A percentile compares a stretch with the other conserved stretches of the same genome.
These are phyloP conservation scores for Tuber borchii DNA, from an alignment of 495 filamentous ascomycete species.

Conservation along the genomic window DNA sequence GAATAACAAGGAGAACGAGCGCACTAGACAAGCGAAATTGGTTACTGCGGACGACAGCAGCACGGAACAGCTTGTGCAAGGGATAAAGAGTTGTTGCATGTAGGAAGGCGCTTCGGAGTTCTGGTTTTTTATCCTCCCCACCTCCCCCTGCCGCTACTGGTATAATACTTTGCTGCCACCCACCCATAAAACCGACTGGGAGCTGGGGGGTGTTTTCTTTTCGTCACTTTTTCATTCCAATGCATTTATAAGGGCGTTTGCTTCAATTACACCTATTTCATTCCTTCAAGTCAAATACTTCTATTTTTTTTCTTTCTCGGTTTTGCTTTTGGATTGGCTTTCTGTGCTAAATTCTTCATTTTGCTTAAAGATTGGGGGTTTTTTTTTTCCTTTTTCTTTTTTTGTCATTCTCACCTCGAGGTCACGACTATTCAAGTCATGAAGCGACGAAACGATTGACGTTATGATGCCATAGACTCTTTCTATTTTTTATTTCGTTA, in stretches of 20 bases:
- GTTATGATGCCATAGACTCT: conserved; percentile 8
- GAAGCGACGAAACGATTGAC: conserved; percentile 26
- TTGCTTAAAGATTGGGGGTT: conserved; percentile 28
- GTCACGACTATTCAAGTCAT: conserved; percentile 15
- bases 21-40: conserved; percentile 26
- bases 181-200: background rate
- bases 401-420: conserved; percentile 9
- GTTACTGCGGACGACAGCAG: conserved; percentile 22
- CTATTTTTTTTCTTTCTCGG: background rate
- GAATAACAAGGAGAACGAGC: conserved; percentile 20
- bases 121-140: conserved; percentile 10
- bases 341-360: background rate
- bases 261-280: conserved; percentile 1
- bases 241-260: conserved; percentile 30
- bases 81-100: conserved; percentile 39
- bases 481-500: conserved; percentile 3
- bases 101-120: conserved; percentile 33
- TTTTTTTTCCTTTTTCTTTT: conserved; percentile 15
- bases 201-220: conserved; percentile 6
- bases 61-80: conserved; percentile 19
- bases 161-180: conserved; percentile 4
- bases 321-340: background rate
- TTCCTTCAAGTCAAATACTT: conserved; percentile 1
- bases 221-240: conserved; percentile 26
- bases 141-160: conserved; percentile 11